A percentile compares a stretch with the other conserved stretches of the same genome.
phyloP scores from a whole-genome alignment of 441 rosid species.

The Arabidopsis hybrid region DNA sequence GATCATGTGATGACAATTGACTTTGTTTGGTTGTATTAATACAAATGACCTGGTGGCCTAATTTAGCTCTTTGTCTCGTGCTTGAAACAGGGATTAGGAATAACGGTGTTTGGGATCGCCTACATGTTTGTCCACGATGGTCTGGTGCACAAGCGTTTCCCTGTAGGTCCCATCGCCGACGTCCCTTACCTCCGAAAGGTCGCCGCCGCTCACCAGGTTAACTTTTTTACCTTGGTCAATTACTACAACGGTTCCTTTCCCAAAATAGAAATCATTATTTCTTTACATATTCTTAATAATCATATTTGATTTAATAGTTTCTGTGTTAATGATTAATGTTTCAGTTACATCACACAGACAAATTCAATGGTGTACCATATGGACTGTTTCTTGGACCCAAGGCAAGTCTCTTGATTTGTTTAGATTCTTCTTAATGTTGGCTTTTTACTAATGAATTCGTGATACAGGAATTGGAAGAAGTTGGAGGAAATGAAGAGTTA shows the following conservation, averaged over 20 bases:
- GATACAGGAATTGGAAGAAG: slow-evolving; percentile 84
- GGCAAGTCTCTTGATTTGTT: slow-evolving; percentile 46
- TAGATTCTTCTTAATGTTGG: not conserved
- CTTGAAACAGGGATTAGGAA: slow-evolving; percentile 68
- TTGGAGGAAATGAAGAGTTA: slow-evolving; percentile 82
- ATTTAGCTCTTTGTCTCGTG: not conserved
- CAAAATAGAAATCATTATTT: not conserved
- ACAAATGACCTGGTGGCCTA: slow-evolving; percentile 30
- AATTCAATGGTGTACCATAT: slow-evolving; percentile 89
- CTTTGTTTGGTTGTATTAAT: slow-evolving; percentile 20
- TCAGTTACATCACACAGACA: slow-evolving; percentile 96
- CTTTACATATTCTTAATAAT: too few species aligned
- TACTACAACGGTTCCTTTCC: slow-evolving; percentile 20
- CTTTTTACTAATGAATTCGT: not conserved
- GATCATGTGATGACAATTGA: slow-evolving; percentile 30
- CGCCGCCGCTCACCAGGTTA: slow-evolving; percentile 84
- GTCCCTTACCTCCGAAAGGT: slow-evolving; percentile 75
- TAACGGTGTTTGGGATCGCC: slow-evolving; percentile 83
- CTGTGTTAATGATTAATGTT: slow-evolving; percentile 28
- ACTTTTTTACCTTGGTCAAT: not conserved
- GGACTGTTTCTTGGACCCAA: slow-evolving; percentile 93
- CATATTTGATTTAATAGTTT: slow-evolving; percentile 3
- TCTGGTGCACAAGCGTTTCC: slow-evolving; percentile 79
- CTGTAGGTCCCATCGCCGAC: slow-evolving; percentile 82
- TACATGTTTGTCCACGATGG: slow-evolving; percentile 94